Percentiles rank a stretch among this genome's conserved stretches.
Conservation (phyloP, 179 eudicot species). For the Silene vulgaris region DNA sequence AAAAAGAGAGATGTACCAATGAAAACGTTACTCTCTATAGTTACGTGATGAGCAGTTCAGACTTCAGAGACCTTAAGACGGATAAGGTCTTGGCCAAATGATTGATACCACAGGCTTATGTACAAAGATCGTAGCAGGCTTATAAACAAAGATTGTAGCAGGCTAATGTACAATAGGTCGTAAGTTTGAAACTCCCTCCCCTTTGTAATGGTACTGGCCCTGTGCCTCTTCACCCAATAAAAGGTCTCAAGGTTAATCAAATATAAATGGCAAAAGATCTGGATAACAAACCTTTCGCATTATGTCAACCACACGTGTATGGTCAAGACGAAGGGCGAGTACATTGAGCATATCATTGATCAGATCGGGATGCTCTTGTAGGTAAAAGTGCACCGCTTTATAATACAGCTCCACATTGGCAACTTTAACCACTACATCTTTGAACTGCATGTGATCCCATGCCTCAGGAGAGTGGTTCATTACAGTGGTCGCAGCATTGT, state of each 20-base stretch:
- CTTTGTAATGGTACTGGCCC: background rate
- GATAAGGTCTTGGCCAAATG: background rate
- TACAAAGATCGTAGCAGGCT: background rate
- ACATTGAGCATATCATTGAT: constrained; percentile 89
- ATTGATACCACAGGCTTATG: background rate
- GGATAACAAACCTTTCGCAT: constrained; percentile 69
- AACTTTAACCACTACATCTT: constrained; percentile 82
- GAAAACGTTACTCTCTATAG: background rate
- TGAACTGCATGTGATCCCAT: constrained; percentile 99
- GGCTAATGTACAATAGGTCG: background rate
- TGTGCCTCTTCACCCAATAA: background rate
- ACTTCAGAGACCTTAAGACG: background rate
- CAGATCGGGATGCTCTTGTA: constrained; percentile 90
- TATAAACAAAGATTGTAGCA: background rate
- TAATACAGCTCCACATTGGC: constrained; percentile 93
- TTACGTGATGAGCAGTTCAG: background rate
- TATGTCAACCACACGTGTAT: constrained; percentile 90
- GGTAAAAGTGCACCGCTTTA: constrained; percentile 92
- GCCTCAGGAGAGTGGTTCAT: constrained; percentile 99
- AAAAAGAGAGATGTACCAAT: constrained; percentile 5
- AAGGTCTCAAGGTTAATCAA: background rate
- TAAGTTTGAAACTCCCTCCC: background rate
- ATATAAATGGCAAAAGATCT: background rate
- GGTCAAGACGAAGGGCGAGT: constrained; percentile 91
- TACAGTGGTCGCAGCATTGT: constrained; percentile 86